phyloP scores from a whole-genome alignment of 75 land plant species.

The Pinus taeda region DNA sequence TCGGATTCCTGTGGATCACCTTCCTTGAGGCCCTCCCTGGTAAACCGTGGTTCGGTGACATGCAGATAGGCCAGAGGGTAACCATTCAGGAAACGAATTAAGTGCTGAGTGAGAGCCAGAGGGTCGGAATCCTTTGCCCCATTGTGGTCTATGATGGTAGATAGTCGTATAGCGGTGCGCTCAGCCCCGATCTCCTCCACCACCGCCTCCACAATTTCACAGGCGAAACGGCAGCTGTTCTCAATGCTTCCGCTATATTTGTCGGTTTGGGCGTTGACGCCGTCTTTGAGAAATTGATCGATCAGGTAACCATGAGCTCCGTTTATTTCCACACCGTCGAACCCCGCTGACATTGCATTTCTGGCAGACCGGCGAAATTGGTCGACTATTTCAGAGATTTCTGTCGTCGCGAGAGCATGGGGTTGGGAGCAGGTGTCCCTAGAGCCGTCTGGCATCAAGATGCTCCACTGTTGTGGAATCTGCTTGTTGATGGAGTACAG shows the following conservation, averaged over 20 bases:
- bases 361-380: conserved; percentile 52
- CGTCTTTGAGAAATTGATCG: conserved; percentile 89
- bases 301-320: conserved; percentile 89
- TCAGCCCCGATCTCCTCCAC: conserved; percentile 44
- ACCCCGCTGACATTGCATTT: conserved; percentile 59
- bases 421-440: conserved; percentile 34
- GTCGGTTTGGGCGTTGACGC: conserved; percentile 76
- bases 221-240: conserved; percentile 61
- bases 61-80: conserved; percentile 55
- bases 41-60: conserved; percentile 72
- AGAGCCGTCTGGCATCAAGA: conserved; percentile 27
- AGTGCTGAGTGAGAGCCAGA: conserved; percentile 40
- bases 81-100: conserved; percentile 44
- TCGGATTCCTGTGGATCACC: conserved; percentile 42
- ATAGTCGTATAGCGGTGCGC: conserved; percentile 58
- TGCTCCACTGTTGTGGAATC: neutral
- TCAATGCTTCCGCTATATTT: conserved; percentile 62
- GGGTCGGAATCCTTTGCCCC: conserved; percentile 71
- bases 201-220: conserved; percentile 38
- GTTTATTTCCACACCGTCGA: conserved; percentile 87
- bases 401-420: conserved; percentile 34
- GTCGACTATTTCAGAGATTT: conserved; percentile 40
- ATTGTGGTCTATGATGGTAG: conserved; percentile 78
- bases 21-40: conserved; percentile 39
- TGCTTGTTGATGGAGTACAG: conserved; percentile 2